Conservation (phyloP, 129 eudicot genomes). For the Sambucus nigra region DNA sequence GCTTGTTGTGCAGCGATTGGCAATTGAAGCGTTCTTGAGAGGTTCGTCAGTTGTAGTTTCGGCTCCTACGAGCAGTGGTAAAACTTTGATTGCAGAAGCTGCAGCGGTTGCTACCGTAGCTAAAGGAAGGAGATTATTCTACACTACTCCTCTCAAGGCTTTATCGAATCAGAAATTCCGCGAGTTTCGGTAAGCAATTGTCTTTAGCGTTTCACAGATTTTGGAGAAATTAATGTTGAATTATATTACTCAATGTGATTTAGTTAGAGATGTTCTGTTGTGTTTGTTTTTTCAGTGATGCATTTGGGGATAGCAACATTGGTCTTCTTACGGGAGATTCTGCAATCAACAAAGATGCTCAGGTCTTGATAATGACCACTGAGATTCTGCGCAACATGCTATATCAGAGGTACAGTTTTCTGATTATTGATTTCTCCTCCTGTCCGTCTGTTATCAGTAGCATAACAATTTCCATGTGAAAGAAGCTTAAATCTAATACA, state of each 20-base stretch:
- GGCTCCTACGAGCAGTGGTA: conserved; percentile 98
- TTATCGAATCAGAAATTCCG: conserved; percentile 96
- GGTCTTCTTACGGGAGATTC: conserved; percentile 99
- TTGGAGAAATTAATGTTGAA: not conserved
- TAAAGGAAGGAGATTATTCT: conserved; percentile 78
- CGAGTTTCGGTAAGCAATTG: conserved; percentile 61
- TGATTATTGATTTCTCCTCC: conserved; percentile 12
- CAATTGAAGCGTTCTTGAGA: conserved; percentile 84
- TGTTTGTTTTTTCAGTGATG: conserved; percentile 49
- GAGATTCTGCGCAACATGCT: conserved; percentile 96
- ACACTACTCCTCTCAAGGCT: conserved; percentile 97
- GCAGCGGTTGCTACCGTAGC: conserved; percentile 97
- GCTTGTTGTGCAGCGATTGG: conserved; percentile 48
- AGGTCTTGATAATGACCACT: conserved; percentile 89
- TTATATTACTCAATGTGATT: conserved; percentile 1
- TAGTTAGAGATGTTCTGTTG: not conserved
- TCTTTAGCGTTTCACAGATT: not conserved
- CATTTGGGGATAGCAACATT: conserved; percentile 89
- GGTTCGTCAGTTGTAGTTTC: conserved; percentile 99
- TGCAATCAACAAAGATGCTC: conserved; percentile 89
- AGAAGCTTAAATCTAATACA: not conserved
- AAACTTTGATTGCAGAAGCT: conserved; percentile 94
- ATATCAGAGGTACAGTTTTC: conserved; percentile 60
- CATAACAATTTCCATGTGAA: not conserved
- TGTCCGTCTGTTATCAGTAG: not conserved